A percentile compares a stretch with the other conserved stretches of the same genome.
phyloP scores from a whole-genome alignment of 495 filamentous ascomycete species.

The Hypoxylon fragiforme region DNA sequence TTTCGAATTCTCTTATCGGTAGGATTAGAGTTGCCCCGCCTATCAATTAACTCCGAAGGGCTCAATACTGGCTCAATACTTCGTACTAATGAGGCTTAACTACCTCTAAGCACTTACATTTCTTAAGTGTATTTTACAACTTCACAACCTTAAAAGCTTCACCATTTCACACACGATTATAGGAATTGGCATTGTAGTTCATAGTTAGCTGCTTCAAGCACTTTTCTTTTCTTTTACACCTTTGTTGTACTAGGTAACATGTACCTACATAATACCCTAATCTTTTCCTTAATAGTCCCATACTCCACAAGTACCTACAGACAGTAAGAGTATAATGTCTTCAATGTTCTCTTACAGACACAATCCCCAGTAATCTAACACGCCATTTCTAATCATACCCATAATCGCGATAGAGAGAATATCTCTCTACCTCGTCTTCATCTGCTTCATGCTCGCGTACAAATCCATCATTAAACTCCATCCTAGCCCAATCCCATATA shows the following conservation, averaged over 20 bases:
- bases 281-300: no score
- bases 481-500: no score
- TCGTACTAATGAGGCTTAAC: no score
- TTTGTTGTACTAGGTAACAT: constrained; percentile 3
- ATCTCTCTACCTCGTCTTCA: background rate
- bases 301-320: no score
- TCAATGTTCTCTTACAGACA: constrained; percentile 2
- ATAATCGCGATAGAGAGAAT: constrained; percentile 5
- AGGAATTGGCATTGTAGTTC: background rate
- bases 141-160: background rate
- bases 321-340: background rate
- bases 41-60: constrained; percentile 13
- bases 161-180: background rate
- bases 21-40: constrained; percentile 26
- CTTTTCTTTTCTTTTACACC: constrained; percentile 6
- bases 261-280: no score
- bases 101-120: no score
- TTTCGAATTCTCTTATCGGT: constrained; percentile 31
- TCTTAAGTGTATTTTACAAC: no score
- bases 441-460: background rate
- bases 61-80: background rate
- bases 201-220: background rate
- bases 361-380: background rate
- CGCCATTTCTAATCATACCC: constrained; percentile 16
- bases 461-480: no score